Evolutionary conservation across 306 rosid genomes (phyloP).

Genomic region (Casuarina equisetifolia): DNA sequence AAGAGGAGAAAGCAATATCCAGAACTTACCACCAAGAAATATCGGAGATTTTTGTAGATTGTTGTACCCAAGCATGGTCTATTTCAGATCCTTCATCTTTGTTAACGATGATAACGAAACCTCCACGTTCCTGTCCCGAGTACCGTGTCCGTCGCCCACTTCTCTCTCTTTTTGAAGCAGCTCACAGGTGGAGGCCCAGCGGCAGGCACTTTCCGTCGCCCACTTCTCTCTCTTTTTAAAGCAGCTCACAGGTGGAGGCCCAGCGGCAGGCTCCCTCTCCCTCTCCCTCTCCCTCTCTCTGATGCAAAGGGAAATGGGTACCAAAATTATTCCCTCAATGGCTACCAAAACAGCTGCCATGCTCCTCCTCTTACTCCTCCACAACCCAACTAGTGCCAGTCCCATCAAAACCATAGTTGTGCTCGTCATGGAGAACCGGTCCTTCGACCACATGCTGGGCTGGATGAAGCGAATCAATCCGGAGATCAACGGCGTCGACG

Average conservation of each 20-base stretch:
- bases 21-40: too few species aligned
- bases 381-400: conserved; percentile 13
- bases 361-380: conserved; percentile 21
- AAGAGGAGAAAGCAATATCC: too few species aligned
- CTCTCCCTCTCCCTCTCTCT: not conserved
- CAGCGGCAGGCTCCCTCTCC: not conserved
- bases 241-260: too few species aligned
- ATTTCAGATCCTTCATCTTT: too few species aligned
- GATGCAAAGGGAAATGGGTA: not conserved
- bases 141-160: too few species aligned
- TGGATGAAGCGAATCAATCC: conserved; percentile 91
- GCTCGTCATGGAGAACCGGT: conserved; percentile 88
- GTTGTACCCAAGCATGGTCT: too few species aligned
- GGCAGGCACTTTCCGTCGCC: not conserved
- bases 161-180: too few species aligned
- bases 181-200: too few species aligned
- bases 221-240: too few species aligned
- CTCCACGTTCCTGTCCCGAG: too few species aligned
- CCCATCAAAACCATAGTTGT: conserved; percentile 82
- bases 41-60: too few species aligned
- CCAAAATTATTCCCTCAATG: not conserved
- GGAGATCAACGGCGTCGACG: conserved; percentile 70
- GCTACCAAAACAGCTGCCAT: not conserved
- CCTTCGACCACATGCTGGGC: conserved; percentile 96
- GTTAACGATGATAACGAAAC: too few species aligned